Conservation (phyloP, 2,329 filamentous ascomycete genomes). For the Beauveria sp. region DNA sequence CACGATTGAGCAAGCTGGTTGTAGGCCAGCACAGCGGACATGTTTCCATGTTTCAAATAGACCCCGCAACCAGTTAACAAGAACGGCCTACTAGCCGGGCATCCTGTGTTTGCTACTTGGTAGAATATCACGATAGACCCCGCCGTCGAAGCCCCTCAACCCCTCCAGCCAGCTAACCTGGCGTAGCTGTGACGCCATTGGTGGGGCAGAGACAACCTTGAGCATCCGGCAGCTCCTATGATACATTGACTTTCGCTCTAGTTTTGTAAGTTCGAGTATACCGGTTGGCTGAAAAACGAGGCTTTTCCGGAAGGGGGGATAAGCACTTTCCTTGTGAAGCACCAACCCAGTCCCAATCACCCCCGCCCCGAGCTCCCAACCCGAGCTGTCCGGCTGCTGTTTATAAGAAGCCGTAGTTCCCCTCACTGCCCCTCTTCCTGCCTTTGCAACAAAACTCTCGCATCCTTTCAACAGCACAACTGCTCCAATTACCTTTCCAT, state of each 20-base stretch:
- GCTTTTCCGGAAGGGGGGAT: neutral
- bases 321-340: neutral
- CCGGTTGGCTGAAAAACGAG: neutral
- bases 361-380: neutral
- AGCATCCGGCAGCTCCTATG: constrained; percentile 2
- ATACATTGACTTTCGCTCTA: constrained; percentile 6
- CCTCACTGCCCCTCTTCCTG: neutral
- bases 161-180: neutral
- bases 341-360: neutral
- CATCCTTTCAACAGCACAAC: neutral
- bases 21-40: too few species aligned
- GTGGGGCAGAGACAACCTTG: constrained; percentile 8
- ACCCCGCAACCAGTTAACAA: neutral
- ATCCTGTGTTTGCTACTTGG: neutral
- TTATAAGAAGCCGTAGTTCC: constrained; percentile 2
- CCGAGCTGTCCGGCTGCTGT: constrained; percentile 4
- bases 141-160: neutral
- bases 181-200: constrained; percentile 9
- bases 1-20: too few species aligned
- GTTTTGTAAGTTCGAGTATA: neutral
- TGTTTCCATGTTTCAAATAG: neutral
- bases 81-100: neutral
- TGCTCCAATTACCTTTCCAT: neutral
- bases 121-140: neutral
- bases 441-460: neutral